Conservation (phyloP, 331 rosid species). For the Arachis monticola region DNA sequence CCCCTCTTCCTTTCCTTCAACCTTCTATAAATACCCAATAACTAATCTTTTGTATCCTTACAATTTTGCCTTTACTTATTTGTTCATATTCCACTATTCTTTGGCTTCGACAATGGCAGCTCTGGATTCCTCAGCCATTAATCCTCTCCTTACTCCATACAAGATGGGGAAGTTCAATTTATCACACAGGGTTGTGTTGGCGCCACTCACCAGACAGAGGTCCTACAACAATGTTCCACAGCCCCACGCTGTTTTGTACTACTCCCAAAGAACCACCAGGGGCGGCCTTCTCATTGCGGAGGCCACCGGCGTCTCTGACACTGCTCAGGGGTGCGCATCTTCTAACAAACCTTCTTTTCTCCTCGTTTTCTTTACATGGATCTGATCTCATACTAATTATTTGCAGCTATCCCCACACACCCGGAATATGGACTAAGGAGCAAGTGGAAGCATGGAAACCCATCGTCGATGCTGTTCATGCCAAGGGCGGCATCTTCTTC, state of each 20-base stretch:
- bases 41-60: no score
- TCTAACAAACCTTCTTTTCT: not conserved
- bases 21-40: not conserved
- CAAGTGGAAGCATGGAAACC: constrained; percentile 61
- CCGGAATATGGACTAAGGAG: constrained; percentile 67
- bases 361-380: not conserved
- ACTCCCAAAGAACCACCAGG: constrained; percentile 40
- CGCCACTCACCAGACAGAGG: constrained; percentile 40
- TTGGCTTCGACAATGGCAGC: not conserved
- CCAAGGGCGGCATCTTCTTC: constrained; percentile 50
- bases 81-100: not conserved
- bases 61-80: not conserved
- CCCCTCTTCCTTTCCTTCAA: not conserved
- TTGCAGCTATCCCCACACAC: constrained; percentile 48
- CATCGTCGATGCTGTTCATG: constrained; percentile 57
- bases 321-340: constrained; percentile 52
- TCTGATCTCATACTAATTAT: not conserved
- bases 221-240: constrained; percentile 43
- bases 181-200: constrained; percentile 36
- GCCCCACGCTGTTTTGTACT: constrained; percentile 41
- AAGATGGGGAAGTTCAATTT: constrained; percentile 49
- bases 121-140: not conserved
- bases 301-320: constrained; percentile 62
- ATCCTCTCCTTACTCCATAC: constrained; percentile 53
- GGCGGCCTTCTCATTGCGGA: constrained; percentile 54